These are phyloP conservation scores for Solanum bulbocastanum DNA, from an alignment of 257 asterid genomes.

Conservation along the genomic window DNA sequence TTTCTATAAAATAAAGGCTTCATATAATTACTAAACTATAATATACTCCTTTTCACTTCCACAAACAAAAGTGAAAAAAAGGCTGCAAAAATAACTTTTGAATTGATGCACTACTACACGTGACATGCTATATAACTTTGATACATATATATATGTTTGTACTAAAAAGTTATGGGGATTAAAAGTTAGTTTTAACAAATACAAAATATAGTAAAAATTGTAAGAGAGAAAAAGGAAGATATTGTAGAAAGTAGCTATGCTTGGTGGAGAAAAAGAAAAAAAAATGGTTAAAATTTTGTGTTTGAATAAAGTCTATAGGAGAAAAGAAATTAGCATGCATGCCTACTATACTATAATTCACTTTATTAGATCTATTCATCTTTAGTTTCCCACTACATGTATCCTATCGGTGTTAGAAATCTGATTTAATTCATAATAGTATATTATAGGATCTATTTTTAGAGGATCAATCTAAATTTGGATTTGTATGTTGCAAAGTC, in stretches of 20 bases:
- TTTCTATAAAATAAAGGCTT: background rate
- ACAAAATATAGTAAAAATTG: background rate
- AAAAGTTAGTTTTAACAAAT: background rate
- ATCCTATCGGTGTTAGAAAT: fast-evolving
- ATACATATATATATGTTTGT: background rate
- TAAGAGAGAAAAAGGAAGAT: background rate
- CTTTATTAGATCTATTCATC: background rate
- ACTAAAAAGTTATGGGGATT: background rate
- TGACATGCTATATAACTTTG: conserved; percentile 3
- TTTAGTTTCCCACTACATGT: background rate
- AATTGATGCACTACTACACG: conserved; percentile 12
- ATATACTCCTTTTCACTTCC: background rate
- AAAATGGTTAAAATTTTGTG: conserved; percentile 11
- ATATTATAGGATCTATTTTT: background rate
- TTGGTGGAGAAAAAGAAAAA: background rate
- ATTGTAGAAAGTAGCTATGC: background rate
- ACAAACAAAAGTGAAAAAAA: conserved; percentile 8
- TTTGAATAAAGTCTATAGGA: conserved; percentile 5
- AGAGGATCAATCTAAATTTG: background rate
- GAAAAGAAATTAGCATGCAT: background rate
- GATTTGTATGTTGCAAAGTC: background rate
- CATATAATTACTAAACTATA: background rate
- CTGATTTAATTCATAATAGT: background rate
- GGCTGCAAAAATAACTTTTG: conserved; percentile 18
- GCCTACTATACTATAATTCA: background rate